Percentiles rank a stretch among this genome's conserved stretches.
phyloP scores from a whole-genome alignment of 441 rosid species.

The Euphorbia schlechtendalii region DNA sequence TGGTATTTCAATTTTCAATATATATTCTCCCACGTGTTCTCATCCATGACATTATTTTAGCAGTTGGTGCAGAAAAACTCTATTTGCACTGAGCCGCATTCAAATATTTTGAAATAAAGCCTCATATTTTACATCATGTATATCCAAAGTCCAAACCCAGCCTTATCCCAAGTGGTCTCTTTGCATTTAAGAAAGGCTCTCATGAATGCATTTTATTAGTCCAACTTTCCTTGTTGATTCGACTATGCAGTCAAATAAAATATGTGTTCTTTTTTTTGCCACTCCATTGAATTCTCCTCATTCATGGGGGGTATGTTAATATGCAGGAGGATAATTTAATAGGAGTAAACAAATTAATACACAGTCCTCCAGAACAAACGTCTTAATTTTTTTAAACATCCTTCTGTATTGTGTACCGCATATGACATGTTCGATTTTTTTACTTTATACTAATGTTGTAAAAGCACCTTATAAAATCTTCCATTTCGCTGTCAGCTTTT shows the following conservation, averaged over 20 bases:
- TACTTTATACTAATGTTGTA: background rate
- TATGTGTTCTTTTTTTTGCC: too few species aligned
- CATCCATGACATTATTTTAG: background rate
- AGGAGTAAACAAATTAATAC: background rate
- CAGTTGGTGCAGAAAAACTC: background rate
- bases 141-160: too few species aligned
- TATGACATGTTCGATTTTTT: background rate
- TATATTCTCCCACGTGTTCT: background rate
- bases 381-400: background rate
- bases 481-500: constrained; percentile 8
- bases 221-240: background rate
- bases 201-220: background rate
- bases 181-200: background rate
- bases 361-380: background rate
- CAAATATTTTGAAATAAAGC: background rate
- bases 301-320: background rate
- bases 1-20: background rate
- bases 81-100: background rate
- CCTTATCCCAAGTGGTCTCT: too few species aligned
- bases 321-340: background rate
- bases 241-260: background rate
- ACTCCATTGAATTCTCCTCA: background rate
- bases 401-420: background rate
- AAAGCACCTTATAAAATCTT: background rate
- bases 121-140: too few species aligned